phyloP scores from a whole-genome alignment of 345 rosid species.

The Noccaea caerulescens region DNA sequence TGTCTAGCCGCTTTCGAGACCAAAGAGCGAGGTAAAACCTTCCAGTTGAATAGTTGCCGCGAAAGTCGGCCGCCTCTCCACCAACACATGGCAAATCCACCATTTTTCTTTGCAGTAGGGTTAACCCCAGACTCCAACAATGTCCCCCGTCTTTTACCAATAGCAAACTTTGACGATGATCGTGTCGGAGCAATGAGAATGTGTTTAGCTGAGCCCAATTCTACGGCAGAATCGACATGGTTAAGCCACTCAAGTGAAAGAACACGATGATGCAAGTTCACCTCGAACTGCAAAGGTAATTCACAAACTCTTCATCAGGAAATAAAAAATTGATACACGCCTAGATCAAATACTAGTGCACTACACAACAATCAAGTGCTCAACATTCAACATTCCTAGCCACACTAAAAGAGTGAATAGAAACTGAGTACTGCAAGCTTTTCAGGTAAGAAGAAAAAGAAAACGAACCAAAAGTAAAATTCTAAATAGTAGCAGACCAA shows the following conservation, averaged over 20 bases:
- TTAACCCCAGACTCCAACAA: conserved; percentile 54
- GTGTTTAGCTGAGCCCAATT: conserved; percentile 80
- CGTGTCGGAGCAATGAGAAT: conserved; percentile 59
- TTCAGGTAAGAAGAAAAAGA: conserved; percentile 16
- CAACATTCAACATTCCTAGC: conserved; percentile 21
- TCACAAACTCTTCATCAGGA: conserved; percentile 31
- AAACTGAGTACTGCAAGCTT: conserved; percentile 25
- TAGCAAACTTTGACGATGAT: conserved; percentile 64
- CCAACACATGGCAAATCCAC: conserved; percentile 79
- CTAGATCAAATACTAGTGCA: conserved; percentile 21
- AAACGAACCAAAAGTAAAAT: conserved; percentile 24
- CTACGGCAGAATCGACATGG: conserved; percentile 66
- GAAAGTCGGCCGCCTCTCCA: conserved; percentile 96
- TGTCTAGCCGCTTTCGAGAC: conserved; percentile 86
- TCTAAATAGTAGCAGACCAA: conserved; percentile 20
- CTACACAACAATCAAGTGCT: conserved; percentile 18
- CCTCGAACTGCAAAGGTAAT: conserved; percentile 65
- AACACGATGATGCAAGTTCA: conserved; percentile 73
- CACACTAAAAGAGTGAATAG: neutral
- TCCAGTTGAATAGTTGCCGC: conserved; percentile 80
- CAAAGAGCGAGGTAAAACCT: conserved; percentile 69
- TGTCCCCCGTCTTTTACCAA: conserved; percentile 66
- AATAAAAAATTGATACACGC: conserved; percentile 12
- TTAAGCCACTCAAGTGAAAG: conserved; percentile 81
- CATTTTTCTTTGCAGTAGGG: conserved; percentile 56